Conservation (phyloP, 352 stramenopile species). For the Pythium dissimile region DNA sequence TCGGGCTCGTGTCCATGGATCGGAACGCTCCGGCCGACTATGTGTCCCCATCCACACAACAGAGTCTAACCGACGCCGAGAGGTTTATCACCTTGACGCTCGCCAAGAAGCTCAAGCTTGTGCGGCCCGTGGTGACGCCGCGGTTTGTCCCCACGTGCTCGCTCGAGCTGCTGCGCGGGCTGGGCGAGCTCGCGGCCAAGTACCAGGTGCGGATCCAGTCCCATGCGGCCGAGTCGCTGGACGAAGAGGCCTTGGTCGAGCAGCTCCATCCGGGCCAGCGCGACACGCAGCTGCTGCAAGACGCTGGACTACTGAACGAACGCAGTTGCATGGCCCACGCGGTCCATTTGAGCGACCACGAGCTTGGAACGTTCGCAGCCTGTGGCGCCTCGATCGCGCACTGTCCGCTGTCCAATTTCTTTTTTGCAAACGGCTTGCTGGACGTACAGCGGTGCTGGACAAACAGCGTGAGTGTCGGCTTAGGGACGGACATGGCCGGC, state of each 20-base stretch:
- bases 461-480: slow-evolving; percentile 43
- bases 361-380: slow-evolving; percentile 51
- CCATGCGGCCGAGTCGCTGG: slow-evolving; percentile 81
- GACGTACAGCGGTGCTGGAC: slow-evolving; percentile 50
- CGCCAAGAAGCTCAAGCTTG: slow-evolving; percentile 38
- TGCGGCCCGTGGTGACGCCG: slow-evolving; percentile 83
- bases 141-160: slow-evolving; percentile 91
- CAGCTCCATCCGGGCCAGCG: slow-evolving; percentile 53
- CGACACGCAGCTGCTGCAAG: slow-evolving; percentile 73
- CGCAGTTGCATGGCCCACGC: slow-evolving; percentile 86
- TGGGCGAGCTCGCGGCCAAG: slow-evolving; percentile 63
- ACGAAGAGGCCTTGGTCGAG: slow-evolving; percentile 82
- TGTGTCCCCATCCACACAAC: slow-evolving; percentile 50
- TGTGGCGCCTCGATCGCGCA: slow-evolving; percentile 74
- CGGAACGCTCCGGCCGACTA: slow-evolving; percentile 76
- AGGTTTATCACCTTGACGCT: slow-evolving; percentile 69
- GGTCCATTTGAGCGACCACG: slow-evolving; percentile 65
- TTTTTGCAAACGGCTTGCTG: slow-evolving; percentile 74
- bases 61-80: slow-evolving; percentile 63
- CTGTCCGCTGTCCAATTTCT: slow-evolving; percentile 92
- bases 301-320: slow-evolving; percentile 56
- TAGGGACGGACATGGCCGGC: slow-evolving; percentile 90
- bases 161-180: slow-evolving; percentile 56
- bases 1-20: slow-evolving; percentile 93
- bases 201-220: slow-evolving; percentile 81